Evolutionary conservation across 2,329 filamentous ascomycete genomes (phyloP).

Genomic region (Phoma herbarum): DNA sequence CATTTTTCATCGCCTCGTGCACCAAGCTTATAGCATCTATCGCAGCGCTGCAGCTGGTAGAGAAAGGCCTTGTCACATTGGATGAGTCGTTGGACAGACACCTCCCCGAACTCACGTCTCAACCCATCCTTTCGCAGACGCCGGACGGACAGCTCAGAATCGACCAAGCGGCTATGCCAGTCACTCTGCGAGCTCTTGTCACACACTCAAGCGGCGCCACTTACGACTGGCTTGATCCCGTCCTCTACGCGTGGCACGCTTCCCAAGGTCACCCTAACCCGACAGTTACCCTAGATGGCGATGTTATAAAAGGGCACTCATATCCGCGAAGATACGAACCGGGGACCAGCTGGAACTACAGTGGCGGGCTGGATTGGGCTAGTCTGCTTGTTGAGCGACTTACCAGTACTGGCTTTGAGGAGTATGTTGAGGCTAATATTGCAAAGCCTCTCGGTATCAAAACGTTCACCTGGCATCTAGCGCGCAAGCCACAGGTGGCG

Average conservation of each 20-base stretch:
- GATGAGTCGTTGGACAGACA: constrained; percentile 1
- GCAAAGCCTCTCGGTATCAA: constrained; percentile 41
- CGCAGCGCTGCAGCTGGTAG: constrained; percentile 42
- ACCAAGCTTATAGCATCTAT: constrained; percentile 46
- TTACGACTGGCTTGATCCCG: constrained; percentile 4
- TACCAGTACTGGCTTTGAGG: constrained; percentile 50
- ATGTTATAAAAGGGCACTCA: constrained; percentile 46
- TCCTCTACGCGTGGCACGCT: neutral
- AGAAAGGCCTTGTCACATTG: constrained; percentile 37
- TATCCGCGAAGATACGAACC: constrained; percentile 36
- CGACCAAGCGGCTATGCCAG: neutral
- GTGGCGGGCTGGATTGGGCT: constrained; percentile 59
- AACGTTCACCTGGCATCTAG: constrained; percentile 35
- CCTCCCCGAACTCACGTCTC: constrained; percentile 3
- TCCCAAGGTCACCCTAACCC: neutral
- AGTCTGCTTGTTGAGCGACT: constrained; percentile 55
- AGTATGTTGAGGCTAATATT: constrained; percentile 1
- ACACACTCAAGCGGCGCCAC: constrained; percentile 9
- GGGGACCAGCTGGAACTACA: constrained; percentile 62
- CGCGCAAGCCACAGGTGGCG: constrained; percentile 24
- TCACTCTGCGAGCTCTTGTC: neutral
- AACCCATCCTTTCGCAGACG: constrained; percentile 7
- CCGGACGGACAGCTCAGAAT: neutral
- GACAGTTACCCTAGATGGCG: constrained; percentile 1
- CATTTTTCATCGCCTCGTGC: constrained; percentile 56